Base-by-base conservation (phyloP, 257 asterid genomes). In the Capsicum baccatum region DNA sequence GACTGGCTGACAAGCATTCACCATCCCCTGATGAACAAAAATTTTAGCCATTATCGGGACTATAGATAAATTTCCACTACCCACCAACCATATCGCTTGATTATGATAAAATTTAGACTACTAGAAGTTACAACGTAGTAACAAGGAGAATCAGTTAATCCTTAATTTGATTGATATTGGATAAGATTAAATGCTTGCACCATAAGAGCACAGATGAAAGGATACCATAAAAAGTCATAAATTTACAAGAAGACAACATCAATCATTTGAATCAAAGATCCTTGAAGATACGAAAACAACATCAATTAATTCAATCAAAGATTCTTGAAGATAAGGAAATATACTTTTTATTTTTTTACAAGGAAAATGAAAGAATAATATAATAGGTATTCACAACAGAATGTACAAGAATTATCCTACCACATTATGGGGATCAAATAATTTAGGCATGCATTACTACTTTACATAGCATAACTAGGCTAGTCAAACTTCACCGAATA, bases 401-500 rank as follows among this genome's bases (percentile, higher is more conserved):
- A 74, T 0, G 10, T 58, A 74, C 80, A 50, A 19, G 44, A 42
- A 48, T 50, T 74, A 19, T 74, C 80, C 60, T 19, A 19, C 60
- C 60, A 74, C 44, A 13, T 42, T 44, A 42, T 48, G 59, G 42
- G 80, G 80, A 71, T 47, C 42, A 73, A 73, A 73, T 48, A 6
- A 2, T 39, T 73, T 71, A 73, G 47, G 79, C 79, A 47, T 15
- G 12, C 9, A 4, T 66, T 73, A 73, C 60, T 11, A 48, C 44
- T 8, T 19, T 74, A 12, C 60, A 50, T 19, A 52, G 60, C 58
- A 48, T 48, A 74, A 52, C 19, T 21, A 74, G 9, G 80, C 60
- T 74, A 74, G 19, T 74, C 80, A 74, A 74, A 74, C 44, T 74
- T 74, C 60, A 74, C 60, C 35, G 37, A 48, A 21, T 74, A n/a